These are phyloP conservation scores for Chlorophyllum brunneum DNA, from an alignment of 768 basidiomycete species.

Conservation along the genomic window DNA sequence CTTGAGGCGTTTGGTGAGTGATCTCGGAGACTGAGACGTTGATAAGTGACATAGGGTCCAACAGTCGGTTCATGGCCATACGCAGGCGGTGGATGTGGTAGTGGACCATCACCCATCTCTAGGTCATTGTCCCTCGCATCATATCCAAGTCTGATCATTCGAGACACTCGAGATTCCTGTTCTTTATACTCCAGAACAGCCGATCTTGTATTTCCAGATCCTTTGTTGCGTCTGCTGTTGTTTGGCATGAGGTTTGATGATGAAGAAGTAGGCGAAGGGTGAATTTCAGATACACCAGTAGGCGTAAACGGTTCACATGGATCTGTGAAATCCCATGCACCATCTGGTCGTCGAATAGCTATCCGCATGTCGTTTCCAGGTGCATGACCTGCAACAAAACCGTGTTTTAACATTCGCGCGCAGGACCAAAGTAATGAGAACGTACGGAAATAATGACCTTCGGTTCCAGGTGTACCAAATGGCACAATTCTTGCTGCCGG, in stretches of 20 bases:
- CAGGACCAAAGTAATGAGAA: conserved; percentile 1
- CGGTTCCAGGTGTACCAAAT: conserved; percentile 32
- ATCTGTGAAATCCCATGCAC: conserved; percentile 52
- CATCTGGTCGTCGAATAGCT: conserved; percentile 47
- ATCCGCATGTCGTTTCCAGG: conserved; percentile 59
- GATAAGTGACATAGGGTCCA: conserved; percentile 4
- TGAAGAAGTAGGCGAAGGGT: conserved; percentile 14
- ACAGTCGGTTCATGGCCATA: conserved; percentile 15
- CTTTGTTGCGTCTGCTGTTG: neutral
- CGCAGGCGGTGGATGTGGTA: conserved; percentile 25
- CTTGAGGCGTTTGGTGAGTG: neutral
- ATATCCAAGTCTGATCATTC: conserved; percentile 8
- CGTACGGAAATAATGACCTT: conserved; percentile 38
- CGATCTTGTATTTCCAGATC: neutral
- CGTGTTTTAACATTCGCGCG: neutral
- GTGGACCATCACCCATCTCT: conserved; percentile 16
- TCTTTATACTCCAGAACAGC: conserved; percentile 18
- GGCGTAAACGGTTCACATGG: conserved; percentile 38
- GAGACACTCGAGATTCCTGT: conserved; percentile 17
- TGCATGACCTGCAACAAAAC: conserved; percentile 35
- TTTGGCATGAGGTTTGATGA: conserved; percentile 8
- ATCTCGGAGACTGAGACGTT: neutral
- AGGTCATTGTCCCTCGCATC: conserved; percentile 16
- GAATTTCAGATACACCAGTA: conserved; percentile 31
- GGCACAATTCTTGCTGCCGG: conserved; percentile 39